A percentile compares a stretch with the other conserved stretches of the same genome.
Evolutionary conservation across 371 early-diverging fungal genomes (phyloP).

Genomic region (Zychaea mexicana): DNA sequence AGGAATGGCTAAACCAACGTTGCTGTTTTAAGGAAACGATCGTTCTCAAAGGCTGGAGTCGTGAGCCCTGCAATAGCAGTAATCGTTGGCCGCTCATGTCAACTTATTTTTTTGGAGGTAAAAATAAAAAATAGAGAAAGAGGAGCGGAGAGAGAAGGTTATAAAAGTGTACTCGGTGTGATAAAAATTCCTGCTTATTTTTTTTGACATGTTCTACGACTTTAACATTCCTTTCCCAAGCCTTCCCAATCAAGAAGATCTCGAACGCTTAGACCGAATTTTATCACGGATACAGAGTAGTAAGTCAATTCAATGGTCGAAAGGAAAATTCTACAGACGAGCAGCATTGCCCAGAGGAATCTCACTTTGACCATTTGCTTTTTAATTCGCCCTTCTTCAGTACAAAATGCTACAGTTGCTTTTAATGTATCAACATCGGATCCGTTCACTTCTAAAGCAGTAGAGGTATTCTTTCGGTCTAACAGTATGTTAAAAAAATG

Average conservation of each 20-base stretch:
- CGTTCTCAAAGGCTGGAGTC: neutral
- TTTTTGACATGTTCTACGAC: conserved; percentile 59
- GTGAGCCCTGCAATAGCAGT: neutral
- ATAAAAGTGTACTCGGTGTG: neutral
- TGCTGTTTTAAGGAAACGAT: neutral
- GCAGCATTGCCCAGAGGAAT: neutral
- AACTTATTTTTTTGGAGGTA: neutral
- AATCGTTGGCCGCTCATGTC: conserved; percentile 13
- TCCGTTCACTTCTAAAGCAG: conserved; percentile 37
- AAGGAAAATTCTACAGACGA: neutral
- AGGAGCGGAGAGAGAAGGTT: neutral
- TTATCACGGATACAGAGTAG: conserved; percentile 45
- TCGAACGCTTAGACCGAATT: conserved; percentile 39
- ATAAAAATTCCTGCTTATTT: neutral
- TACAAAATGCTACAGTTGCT: conserved; percentile 76
- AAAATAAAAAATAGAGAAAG: conserved; percentile 14
- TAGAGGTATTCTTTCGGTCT: conserved; percentile 45
- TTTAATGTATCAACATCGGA: conserved; percentile 64
- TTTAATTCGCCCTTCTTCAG: conserved; percentile 28
- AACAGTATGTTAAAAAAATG: neutral
- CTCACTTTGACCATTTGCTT: neutral
- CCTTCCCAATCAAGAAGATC: conserved; percentile 23
- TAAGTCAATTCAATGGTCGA: conserved; percentile 12
- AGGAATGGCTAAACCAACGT: neutral
- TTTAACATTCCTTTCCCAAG: conserved; percentile 60